Evolutionary conservation across 768 basidiomycete species (phyloP).

Genomic region (Asterophora lycoperdoides): DNA sequence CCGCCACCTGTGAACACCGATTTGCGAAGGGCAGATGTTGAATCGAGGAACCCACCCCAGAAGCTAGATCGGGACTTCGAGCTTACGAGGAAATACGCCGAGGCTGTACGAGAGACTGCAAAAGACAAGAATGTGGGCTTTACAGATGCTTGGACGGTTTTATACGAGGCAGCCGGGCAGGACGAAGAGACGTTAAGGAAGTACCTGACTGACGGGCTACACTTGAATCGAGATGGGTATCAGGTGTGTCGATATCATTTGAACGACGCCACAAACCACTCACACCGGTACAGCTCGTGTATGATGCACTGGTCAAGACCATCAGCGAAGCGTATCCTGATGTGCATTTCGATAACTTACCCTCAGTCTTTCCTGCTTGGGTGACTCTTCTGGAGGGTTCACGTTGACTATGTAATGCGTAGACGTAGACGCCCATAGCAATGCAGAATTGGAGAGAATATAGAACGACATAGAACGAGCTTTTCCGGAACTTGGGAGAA

Average conservation of each 20-base stretch:
- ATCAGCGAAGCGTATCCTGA: constrained; percentile 62
- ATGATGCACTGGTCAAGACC: constrained; percentile 52
- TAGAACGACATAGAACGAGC: no score
- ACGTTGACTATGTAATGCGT: neutral
- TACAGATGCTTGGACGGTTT: constrained; percentile 67
- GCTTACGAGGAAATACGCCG: constrained; percentile 63
- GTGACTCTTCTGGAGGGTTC: constrained; percentile 1
- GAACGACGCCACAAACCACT: neutral
- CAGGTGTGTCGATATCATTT: constrained; percentile 38
- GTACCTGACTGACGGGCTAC: constrained; percentile 73
- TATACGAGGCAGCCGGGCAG: constrained; percentile 71
- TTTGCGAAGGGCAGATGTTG: constrained; percentile 50
- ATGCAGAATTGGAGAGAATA: no score
- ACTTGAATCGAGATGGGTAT: constrained; percentile 74
- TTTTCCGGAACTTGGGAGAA: no score
- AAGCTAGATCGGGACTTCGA: constrained; percentile 59
- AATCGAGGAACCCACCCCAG: constrained; percentile 44
- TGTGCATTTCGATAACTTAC: constrained; percentile 60
- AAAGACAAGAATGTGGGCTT: constrained; percentile 50
- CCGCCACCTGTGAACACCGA: constrained; percentile 78
- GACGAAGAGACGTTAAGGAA: constrained; percentile 46
- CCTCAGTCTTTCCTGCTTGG: constrained; percentile 56
- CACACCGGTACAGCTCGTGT: constrained; percentile 49
- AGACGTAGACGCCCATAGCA: no score
- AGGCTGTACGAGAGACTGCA: constrained; percentile 63